These are phyloP conservation scores for Russula olivacea DNA, from an alignment of 768 basidiomycete species.

Conservation along the genomic window DNA sequence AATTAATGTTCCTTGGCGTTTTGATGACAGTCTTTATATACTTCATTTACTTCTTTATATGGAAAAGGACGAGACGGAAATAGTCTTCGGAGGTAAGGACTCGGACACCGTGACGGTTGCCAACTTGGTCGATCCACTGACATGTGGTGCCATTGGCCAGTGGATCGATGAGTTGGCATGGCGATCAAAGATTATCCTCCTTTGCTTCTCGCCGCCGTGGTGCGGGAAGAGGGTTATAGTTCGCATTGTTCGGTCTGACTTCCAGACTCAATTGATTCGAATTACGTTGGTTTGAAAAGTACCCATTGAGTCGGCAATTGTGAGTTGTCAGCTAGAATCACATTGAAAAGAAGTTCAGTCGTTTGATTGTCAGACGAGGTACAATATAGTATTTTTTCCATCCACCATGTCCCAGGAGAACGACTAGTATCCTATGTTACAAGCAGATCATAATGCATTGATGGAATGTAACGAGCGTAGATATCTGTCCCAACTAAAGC, in stretches of 20 bases:
- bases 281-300: neutral
- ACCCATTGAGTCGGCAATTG: neutral
- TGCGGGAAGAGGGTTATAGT: neutral
- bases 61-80: neutral
- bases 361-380: neutral
- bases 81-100: neutral
- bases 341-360: neutral
- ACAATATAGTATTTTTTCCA: neutral
- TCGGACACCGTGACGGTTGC: too few species aligned
- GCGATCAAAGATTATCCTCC: neutral
- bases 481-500: neutral
- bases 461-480: neutral
- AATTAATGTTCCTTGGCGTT: neutral
- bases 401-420: neutral
- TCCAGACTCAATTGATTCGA: neutral
- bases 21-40: too few species aligned
- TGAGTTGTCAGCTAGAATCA: neutral
- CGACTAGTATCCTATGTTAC: neutral
- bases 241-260: neutral
- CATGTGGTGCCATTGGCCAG: neutral
- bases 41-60: too few species aligned
- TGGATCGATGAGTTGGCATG: neutral
- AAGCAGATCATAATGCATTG: conserved; percentile 1
- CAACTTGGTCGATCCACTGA: too few species aligned
- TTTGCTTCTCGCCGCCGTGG: neutral